Evolutionary conservation across 148 eudicot genomes (phyloP).

Genomic region (Spergularia bocconei): DNA sequence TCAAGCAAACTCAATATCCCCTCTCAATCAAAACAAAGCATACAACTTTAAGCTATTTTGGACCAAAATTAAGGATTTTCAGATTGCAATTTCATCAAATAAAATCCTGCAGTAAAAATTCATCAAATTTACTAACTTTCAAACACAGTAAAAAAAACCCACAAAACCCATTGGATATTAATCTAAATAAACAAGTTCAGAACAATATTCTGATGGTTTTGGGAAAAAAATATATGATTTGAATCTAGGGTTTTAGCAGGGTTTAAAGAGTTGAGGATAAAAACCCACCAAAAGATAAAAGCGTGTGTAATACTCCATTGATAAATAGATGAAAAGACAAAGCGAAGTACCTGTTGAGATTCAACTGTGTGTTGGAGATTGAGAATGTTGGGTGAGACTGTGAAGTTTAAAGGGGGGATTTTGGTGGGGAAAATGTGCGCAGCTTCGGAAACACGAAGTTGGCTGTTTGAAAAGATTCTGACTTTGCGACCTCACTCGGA

Average conservation of each 20-base stretch:
- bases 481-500: too few relatives aligned
- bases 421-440: too few relatives aligned
- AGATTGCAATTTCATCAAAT: too few relatives aligned
- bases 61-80: too few relatives aligned
- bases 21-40: background rate
- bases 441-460: too few relatives aligned
- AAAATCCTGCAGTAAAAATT: too few relatives aligned
- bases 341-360: background rate
- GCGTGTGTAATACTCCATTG: too few relatives aligned
- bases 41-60: background rate
- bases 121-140: background rate
- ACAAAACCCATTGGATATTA: background rate
- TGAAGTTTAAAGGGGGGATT: too few relatives aligned
- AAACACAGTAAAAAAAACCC: background rate
- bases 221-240: background rate
- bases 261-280: background rate
- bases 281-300: background rate
- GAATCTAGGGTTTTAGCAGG: conserved; percentile 9
- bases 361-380: background rate
- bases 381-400: too few relatives aligned
- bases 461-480: too few relatives aligned
- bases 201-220: background rate
- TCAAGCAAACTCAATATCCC: background rate
- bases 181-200: conserved; percentile 2
- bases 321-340: background rate